These are phyloP conservation scores for Sugiyamaella lignohabitans DNA, from an alignment of 805 yeast species.

Conservation along the genomic window DNA sequence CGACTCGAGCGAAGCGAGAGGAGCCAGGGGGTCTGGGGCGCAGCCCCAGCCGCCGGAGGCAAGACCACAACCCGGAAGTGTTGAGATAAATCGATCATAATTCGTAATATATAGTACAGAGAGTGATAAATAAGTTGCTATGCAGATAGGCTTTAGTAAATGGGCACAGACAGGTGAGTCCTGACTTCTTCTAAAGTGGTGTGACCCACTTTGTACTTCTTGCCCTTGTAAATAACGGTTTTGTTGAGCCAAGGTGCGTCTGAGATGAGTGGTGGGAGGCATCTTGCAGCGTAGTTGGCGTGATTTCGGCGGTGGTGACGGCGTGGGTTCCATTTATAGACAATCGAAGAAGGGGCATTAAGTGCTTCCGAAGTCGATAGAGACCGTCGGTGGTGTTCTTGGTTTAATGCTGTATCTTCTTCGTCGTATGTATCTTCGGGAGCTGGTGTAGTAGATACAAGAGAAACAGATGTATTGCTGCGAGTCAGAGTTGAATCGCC, in stretches of 20 bases:
- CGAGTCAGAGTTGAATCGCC: background rate
- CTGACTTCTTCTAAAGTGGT: slow-evolving; percentile 1
- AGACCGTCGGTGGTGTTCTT: slow-evolving; percentile 1
- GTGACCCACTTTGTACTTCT: slow-evolving; percentile 19
- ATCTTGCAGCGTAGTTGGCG: slow-evolving; percentile 22
- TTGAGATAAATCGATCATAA: no score
- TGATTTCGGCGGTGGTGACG: slow-evolving; percentile 6
- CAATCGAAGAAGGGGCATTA: slow-evolving; percentile 2
- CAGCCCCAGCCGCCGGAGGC: no score
- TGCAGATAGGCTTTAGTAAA: no score
- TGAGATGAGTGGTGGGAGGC: slow-evolving; percentile 19
- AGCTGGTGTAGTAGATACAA: background rate
- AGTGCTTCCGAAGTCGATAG: background rate
- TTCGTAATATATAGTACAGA: no score
- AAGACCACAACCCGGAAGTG: no score
- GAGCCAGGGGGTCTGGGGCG: no score
- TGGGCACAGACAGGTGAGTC: background rate
- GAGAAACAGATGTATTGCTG: background rate
- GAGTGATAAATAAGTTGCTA: no score
- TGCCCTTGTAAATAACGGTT: slow-evolving; percentile 19
- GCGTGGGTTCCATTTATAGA: slow-evolving; percentile 18
- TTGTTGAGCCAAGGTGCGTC: slow-evolving; percentile 23
- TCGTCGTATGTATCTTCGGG: slow-evolving; percentile 11
- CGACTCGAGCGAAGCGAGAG: no score
- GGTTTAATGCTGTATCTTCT: slow-evolving; percentile 9